These are phyloP conservation scores for Mollisia scopiformis DNA, from an alignment of 2,329 filamentous ascomycete genomes.

Conservation along the genomic window DNA sequence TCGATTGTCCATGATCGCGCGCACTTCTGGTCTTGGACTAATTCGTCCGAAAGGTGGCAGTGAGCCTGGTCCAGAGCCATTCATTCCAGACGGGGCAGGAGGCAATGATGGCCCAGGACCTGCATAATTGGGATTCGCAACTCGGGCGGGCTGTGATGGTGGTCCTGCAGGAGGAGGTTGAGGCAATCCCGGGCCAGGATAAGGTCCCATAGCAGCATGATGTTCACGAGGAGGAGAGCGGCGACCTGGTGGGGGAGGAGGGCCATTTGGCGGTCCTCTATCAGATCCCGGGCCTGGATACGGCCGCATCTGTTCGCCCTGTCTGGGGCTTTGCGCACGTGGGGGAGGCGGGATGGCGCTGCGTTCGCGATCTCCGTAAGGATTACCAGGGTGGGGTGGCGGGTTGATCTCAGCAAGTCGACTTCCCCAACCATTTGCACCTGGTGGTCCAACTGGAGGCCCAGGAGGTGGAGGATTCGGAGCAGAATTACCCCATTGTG, in stretches of 20 bases:
- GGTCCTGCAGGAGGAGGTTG: conserved; percentile 52
- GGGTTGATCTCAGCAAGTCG: conserved; percentile 80
- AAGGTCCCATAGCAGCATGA: conserved; percentile 33
- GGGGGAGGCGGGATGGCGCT: conserved; percentile 70
- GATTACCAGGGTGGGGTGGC: conserved; percentile 76
- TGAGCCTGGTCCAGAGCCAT: conserved; percentile 32
- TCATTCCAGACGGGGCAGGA: conserved; percentile 43
- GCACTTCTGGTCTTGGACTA: conserved; percentile 82
- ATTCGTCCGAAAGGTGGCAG: conserved; percentile 75
- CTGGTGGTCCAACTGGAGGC: conserved; percentile 36
- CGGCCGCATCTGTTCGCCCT: conserved; percentile 68
- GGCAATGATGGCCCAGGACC: conserved; percentile 47
- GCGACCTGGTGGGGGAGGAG: conserved; percentile 58
- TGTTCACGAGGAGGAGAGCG: conserved; percentile 55
- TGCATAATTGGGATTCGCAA: conserved; percentile 62
- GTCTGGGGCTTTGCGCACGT: conserved; percentile 67
- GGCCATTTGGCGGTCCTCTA: conserved; percentile 57
- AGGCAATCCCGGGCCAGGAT: conserved; percentile 34
- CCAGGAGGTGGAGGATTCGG: conserved; percentile 64
- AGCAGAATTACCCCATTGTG: conserved; percentile 84
- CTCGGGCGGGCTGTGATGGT: conserved; percentile 52
- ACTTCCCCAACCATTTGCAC: conserved; percentile 57
- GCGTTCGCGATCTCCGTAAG: conserved; percentile 68
- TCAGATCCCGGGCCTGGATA: conserved; percentile 73
- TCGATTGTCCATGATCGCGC: conserved; percentile 80